Conservation (phyloP, 1,284 basidiomycete species). For the Cutaneotrichosporon sp. region DNA sequence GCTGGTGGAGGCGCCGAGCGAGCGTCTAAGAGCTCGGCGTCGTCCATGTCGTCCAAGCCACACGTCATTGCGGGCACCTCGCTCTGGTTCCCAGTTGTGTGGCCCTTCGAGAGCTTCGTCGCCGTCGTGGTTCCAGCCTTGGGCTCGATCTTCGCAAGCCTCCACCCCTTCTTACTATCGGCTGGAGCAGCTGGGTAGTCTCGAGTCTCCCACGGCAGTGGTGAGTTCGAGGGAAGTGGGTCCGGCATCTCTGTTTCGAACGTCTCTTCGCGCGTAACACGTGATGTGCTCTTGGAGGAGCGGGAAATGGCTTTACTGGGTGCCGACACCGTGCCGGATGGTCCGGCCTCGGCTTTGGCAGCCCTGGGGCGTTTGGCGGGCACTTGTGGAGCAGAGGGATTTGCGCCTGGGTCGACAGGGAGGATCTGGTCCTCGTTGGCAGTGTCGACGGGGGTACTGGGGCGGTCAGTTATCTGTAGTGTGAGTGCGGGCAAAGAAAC, state of each 20-base stretch:
- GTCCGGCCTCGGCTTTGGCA: neutral
- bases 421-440: neutral
- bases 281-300: neutral
- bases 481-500: neutral
- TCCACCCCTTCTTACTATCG: neutral
- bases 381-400: neutral
- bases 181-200: neutral
- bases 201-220: neutral
- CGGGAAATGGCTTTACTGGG: neutral
- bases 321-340: too few relatives aligned
- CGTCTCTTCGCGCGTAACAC: neutral
- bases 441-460: neutral
- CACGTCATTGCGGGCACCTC: neutral
- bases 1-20: neutral
- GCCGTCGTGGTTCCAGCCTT: conserved; percentile 20
- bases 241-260: neutral
- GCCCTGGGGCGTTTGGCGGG: neutral
- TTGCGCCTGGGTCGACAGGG: neutral
- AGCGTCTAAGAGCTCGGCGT: neutral
- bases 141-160: neutral
- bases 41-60: neutral
- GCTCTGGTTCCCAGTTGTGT: neutral
- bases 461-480: neutral
- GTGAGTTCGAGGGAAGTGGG: neutral
- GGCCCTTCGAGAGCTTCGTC: neutral